Base-by-base conservation (phyloP, 352 stramenopile genomes). In the Albugo candida region DNA sequence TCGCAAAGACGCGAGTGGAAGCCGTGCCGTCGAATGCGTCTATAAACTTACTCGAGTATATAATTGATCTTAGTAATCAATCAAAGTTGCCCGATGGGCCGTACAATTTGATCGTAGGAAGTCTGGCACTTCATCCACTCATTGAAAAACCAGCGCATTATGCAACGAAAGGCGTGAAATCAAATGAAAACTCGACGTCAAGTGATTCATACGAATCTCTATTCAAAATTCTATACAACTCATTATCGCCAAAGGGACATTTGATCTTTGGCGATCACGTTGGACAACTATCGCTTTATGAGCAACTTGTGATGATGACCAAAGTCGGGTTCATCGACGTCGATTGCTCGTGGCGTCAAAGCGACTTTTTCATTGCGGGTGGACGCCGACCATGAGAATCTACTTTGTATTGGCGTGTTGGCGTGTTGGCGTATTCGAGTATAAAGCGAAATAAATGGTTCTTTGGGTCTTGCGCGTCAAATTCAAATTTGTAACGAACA, bases 261-360 rank as follows among this genome's bases (percentile, higher is more conserved):
- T 45, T 83, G 13, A 43, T 84, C 17, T 64, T 83, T 46, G 72
- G 58, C 13, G 75, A 88, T 47, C 75, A 88, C 53, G 75, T 88
- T 2, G 75, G 70, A 11, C 69, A 81, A 46, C 47, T 83, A 20
- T 20, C 56, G 5, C 58, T 83, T 11, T 88, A 84, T 45, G 49
- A 60, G 38, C 75, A 88, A 38, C 52, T 88, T 6, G 59, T 76
- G 48, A 34, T 63, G 5, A 61, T 88, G 35, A 50, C 61, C n/a
- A 56, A 47, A 6, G 64, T 67, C 1, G 75, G 75, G 0, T 88
- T 84, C 49, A 56, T 71, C 34, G 72, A 88, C 47, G 65, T 88
- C 1, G 75, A 85, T 49, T 81, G 72, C 24, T 64, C 72, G 35
- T 88, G 75, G 75, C 59, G 75, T 21, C 60, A 83, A 48, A 51